These are phyloP conservation scores for Ophiosphaerella herpotricha DNA, from an alignment of 2,329 filamentous ascomycete species.

Conservation along the genomic window DNA sequence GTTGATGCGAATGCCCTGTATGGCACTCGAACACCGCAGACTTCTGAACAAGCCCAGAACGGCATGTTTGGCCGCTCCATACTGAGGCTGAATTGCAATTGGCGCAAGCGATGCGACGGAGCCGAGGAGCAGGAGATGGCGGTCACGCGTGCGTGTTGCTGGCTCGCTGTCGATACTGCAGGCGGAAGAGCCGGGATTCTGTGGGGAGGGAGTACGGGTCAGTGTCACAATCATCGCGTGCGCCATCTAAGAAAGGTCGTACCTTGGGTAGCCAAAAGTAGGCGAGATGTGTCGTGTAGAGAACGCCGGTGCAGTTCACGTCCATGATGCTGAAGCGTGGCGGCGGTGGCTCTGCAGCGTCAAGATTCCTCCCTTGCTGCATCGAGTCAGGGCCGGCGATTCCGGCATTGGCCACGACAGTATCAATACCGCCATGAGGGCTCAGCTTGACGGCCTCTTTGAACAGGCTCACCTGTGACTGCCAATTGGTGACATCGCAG, in stretches of 20 bases:
- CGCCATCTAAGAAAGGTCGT: no score
- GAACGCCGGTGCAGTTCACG: slow-evolving; percentile 66
- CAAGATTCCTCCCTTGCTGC: slow-evolving; percentile 54
- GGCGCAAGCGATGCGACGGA: slow-evolving; percentile 61
- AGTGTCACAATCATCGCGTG: no score
- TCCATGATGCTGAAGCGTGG: slow-evolving; percentile 61
- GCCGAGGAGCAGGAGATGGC: slow-evolving; percentile 66
- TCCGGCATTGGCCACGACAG: slow-evolving; percentile 70
- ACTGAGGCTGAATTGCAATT: slow-evolving; percentile 54
- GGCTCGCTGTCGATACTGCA: slow-evolving; percentile 40
- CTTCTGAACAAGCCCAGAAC: slow-evolving; percentile 67
- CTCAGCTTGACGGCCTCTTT: slow-evolving; percentile 60
- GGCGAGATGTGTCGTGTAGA: slow-evolving; percentile 69
- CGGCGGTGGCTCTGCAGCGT: slow-evolving; percentile 52
- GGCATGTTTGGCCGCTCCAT: slow-evolving; percentile 68
- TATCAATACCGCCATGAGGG: slow-evolving; percentile 61
- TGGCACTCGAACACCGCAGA: slow-evolving; percentile 56
- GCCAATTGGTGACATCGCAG: slow-evolving; percentile 69
- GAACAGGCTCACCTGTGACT: slow-evolving; percentile 67
- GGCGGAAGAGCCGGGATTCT: slow-evolving; percentile 51
- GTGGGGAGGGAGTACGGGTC: no score
- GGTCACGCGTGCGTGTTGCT: slow-evolving; percentile 50
- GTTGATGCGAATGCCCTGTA: slow-evolving; percentile 64
- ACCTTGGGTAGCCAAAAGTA: slow-evolving; percentile 59
- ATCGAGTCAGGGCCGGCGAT: slow-evolving; percentile 56